Evolutionary conservation across 1,284 basidiomycete genomes (phyloP).

Genomic region (Tetrapyrgos nigripes): DNA sequence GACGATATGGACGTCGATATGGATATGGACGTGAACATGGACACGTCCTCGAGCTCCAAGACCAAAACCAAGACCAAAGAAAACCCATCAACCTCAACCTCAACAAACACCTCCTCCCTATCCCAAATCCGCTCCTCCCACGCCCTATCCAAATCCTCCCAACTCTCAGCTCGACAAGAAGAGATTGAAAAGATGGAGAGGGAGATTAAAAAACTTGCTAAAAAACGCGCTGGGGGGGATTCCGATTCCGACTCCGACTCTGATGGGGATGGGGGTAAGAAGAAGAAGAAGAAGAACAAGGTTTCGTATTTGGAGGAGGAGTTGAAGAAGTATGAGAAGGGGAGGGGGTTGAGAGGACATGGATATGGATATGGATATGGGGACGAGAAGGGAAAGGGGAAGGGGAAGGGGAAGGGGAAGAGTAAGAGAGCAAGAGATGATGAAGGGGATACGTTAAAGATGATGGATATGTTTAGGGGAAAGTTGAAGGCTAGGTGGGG

Average conservation of each 20-base stretch:
- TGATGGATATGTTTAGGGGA: constrained; percentile 74
- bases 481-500: constrained; percentile 61
- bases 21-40: too few relatives aligned
- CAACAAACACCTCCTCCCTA: neutral
- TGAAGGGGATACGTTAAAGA: constrained; percentile 79
- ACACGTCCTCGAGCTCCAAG: too few relatives aligned
- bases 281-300: constrained; percentile 67
- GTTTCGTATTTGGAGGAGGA: constrained; percentile 82
- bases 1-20: neutral
- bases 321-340: constrained; percentile 78
- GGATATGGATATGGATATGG: too few relatives aligned
- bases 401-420: constrained; percentile 52
- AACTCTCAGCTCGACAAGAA: constrained; percentile 65
- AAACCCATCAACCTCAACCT: neutral
- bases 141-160: constrained; percentile 5
- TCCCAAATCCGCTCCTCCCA: constrained; percentile 10
- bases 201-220: constrained; percentile 79
- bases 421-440: constrained; percentile 69
- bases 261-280: constrained; percentile 23
- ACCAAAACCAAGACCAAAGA: too few relatives aligned
- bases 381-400: constrained; percentile 69
- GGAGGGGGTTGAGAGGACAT: constrained; percentile 51
- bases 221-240: constrained; percentile 57
- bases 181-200: constrained; percentile 91
- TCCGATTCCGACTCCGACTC: constrained; percentile 72